phyloP scores from a whole-genome alignment of 2,329 filamentous ascomycete genomes.

The Sordariomycetes sp. region DNA sequence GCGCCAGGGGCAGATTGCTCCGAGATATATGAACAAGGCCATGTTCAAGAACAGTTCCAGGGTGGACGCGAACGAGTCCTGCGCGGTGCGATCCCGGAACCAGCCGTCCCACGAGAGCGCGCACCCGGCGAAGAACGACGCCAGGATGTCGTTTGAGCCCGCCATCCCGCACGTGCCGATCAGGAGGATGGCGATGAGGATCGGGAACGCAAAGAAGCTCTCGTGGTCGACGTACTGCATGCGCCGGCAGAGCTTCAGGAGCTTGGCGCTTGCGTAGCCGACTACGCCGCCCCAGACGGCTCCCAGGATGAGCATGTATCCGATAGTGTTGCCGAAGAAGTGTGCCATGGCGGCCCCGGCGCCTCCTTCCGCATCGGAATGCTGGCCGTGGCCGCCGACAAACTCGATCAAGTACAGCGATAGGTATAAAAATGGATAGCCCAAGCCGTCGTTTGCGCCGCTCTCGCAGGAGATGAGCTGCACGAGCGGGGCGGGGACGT shows the following conservation, averaged over 20 bases:
- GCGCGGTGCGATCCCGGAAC: slow-evolving; percentile 43
- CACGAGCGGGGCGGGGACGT: slow-evolving; percentile 42
- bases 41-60: slow-evolving; percentile 50
- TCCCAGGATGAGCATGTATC: not conserved
- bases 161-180: slow-evolving; percentile 45
- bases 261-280: not conserved
- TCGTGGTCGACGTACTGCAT: slow-evolving; percentile 40
- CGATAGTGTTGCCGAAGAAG: not conserved
- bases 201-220: slow-evolving; percentile 39
- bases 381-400: slow-evolving; percentile 13
- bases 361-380: not conserved
- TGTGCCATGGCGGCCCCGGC: not conserved
- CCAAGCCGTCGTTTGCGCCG: slow-evolving; percentile 52
- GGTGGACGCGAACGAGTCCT: slow-evolving; percentile 49
- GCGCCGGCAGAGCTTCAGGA: slow-evolving; percentile 14
- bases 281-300: not conserved
- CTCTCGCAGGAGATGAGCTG: slow-evolving; percentile 53
- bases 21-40: slow-evolving; percentile 49
- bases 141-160: slow-evolving; percentile 48
- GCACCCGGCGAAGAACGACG: slow-evolving; percentile 49
- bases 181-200: slow-evolving; percentile 42
- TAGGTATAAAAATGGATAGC: slow-evolving; percentile 50
- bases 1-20: slow-evolving; percentile 42
- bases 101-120: slow-evolving; percentile 51
- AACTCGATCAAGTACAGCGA: slow-evolving; percentile 46